Evolutionary conservation across 768 basidiomycete genomes (phyloP), one percentile per base, ranked within the genome.

Genomic region (Mycena rosella): DNA sequence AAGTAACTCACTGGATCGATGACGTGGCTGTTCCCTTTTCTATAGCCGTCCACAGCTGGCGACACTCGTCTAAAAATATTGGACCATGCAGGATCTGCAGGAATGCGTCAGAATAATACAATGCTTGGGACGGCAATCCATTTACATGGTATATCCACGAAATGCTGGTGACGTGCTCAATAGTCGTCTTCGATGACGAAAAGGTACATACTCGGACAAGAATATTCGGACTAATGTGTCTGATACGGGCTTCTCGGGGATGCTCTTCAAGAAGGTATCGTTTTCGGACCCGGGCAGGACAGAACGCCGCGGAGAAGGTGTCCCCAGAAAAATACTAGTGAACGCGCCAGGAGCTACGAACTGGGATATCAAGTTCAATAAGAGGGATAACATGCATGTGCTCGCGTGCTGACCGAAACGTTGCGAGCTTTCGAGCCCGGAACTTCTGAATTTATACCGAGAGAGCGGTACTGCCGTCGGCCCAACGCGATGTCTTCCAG

Each of bases 61-160:
- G 40, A 24, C 60, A 62, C 24, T 62, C 60, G 20, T 62, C 60
- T 22, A 62, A 45, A 42, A 62, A 62, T 34, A 36, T 62, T 11
- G 60, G 60, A 20, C 60, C 60, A 26, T 62, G 60, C n/a, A 62
- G 26, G 20, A 62, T 62, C 60, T 61, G 27, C n/a, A 9, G 3
- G 18, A 5, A 44, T 9, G 14, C 18, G 26, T 58, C 57, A 58
- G n/a, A 3, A 20, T 24, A 3, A 20, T 24, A 8, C 14, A 13
- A 15, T 0, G 30, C 17, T 22, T 24, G 18, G 4, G 7, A 42
- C 2, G 7, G 7, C n/a, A 5, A 1, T 51, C 22, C 3, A 52
- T 32, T n/a, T 42, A 61, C 60, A 6, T 53, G 60, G 26, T 62
- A 62, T 52, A 62, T 53, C 60, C 60, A 62, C 0, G 51, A 29